phyloP scores from a whole-genome alignment of 2,329 filamentous ascomycete species.

The Apiospora marii region DNA sequence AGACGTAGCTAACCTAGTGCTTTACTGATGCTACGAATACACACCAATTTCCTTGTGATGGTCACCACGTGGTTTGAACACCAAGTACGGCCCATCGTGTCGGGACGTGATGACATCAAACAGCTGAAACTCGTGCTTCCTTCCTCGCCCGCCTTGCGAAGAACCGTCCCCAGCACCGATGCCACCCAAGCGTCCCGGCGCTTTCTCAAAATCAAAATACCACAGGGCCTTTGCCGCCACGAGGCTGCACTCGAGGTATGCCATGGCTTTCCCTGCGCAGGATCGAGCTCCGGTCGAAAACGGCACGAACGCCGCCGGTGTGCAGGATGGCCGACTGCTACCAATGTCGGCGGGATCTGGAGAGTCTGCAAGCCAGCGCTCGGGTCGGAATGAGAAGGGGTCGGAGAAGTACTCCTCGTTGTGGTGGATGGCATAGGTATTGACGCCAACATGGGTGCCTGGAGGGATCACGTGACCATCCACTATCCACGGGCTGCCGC shows the following conservation, averaged over 20 bases:
- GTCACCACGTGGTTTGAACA: background rate
- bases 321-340: too few relatives aligned
- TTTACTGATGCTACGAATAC: too few relatives aligned
- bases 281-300: background rate
- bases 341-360: too few relatives aligned
- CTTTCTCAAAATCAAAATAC: background rate
- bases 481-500: background rate
- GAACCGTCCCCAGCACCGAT: background rate
- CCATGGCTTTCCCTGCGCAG: background rate
- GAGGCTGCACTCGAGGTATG: background rate
- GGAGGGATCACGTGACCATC: slow-evolving; percentile 26
- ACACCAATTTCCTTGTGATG: too few relatives aligned
- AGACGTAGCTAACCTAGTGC: too few relatives aligned
- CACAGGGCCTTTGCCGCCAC: background rate
- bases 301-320: too few relatives aligned
- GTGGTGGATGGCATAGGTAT: slow-evolving; percentile 26
- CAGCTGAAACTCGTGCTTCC: background rate
- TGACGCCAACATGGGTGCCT: slow-evolving; percentile 27
- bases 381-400: slow-evolving; percentile 28
- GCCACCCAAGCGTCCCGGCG: background rate
- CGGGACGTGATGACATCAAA: background rate
- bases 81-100: background rate
- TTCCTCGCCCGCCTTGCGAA: background rate
- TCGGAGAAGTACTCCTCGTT: slow-evolving; percentile 27
- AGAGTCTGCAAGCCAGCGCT: slow-evolving; percentile 26